Base-by-base conservation (phyloP, 2,329 filamentous ascomycete species). In the Knoxdaviesia capensis region DNA sequence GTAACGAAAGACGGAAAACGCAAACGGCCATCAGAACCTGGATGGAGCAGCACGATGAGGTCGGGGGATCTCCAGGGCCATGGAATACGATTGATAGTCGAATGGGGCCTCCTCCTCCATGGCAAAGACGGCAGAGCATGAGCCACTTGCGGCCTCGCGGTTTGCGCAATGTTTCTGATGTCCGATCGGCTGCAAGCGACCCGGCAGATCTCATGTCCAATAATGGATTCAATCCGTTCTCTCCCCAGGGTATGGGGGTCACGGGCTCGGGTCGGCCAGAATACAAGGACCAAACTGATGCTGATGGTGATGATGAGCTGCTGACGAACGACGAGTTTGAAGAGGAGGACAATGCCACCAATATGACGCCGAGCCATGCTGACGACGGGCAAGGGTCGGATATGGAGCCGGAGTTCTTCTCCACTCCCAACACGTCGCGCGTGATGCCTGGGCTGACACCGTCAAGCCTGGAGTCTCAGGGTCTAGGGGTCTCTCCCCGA, bases 231-330 rank as follows among this genome's bases (percentile, higher is more conserved):
- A 50, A 52, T 3, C 44, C 54, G 31, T 44, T 51, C 36, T 50
- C 49, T 6, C 41, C 46, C 6, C 44, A 41, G 32, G 51, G 49
- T 54, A 64, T 44, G 56, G 68, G 45, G 48, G 64, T 36, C 61
- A 67, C 57, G 20, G 20, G 20, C 20, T 20, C 20, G 20, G 20
- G 20, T 20, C 20, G 20, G 20, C 48, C 63, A 56, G 52, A 63
- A 29, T 61, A 65, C 41, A 69, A 68, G 48, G 68, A 71, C 38
- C 76, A 86, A 44, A 86, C 82, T 0, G 84, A 90, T 52, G 83
- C 78, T 6, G 85, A 93, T 53, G 84, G 85, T 1, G 87, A 94
- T 51, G 87, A 94, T 51, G 87, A 94, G 56, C 64, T 87, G n/a
- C 70, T 82, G 8, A 87, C 81, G 4, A 82, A 86, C 43, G 81